Evolutionary conservation across 1,284 basidiomycete genomes (phyloP).

Genomic region (Phenoliferia sp.): DNA sequence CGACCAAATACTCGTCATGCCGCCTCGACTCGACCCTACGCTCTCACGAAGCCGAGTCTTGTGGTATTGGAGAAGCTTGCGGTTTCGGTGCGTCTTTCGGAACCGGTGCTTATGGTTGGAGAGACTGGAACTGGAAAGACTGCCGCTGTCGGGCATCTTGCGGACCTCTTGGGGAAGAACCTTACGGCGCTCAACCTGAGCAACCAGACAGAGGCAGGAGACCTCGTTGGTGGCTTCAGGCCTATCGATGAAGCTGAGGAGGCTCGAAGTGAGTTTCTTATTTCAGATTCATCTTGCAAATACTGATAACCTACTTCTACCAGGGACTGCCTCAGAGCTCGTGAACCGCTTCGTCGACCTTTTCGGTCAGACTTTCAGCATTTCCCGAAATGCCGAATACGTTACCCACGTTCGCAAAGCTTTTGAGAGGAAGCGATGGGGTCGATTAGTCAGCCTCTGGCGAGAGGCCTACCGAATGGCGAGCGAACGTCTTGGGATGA

Average conservation of each 20-base stretch:
- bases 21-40: constrained; percentile 59
- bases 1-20: constrained; percentile 20
- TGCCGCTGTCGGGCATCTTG: constrained; percentile 82
- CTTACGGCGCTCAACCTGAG: constrained; percentile 89
- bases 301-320: neutral
- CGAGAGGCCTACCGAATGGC: constrained; percentile 52
- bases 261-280: constrained; percentile 30
- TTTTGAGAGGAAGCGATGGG: constrained; percentile 79
- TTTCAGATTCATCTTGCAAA: neutral
- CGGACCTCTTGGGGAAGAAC: constrained; percentile 68
- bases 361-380: constrained; percentile 83
- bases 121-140: constrained; percentile 99
- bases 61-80: constrained; percentile 76
- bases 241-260: constrained; percentile 64
- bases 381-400: constrained; percentile 83
- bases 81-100: constrained; percentile 64
- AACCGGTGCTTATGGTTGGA: constrained; percentile 88
- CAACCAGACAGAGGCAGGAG: constrained; percentile 93
- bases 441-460: constrained; percentile 77
- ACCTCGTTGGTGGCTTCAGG: constrained; percentile 92
- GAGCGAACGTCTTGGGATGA: constrained; percentile 12
- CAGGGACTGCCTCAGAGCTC: constrained; percentile 65
- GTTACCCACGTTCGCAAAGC: constrained; percentile 79
- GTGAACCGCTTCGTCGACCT: constrained; percentile 75
- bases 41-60: constrained; percentile 81